phyloP scores from a whole-genome alignment of 1,139 yeast species.

The Pneumocystis canis region DNA sequence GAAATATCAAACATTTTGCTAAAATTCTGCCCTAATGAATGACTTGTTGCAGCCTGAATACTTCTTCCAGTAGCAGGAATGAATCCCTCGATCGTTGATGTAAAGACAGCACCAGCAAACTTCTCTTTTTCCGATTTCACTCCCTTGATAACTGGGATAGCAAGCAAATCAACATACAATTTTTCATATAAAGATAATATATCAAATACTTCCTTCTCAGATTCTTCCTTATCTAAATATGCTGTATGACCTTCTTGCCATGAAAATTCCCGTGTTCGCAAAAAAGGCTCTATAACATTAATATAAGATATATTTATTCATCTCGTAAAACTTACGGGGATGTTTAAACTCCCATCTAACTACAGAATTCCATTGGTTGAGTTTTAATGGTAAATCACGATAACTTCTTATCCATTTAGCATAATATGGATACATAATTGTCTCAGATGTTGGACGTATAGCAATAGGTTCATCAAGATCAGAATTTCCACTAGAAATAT shows the following conservation, averaged over 20 bases:
- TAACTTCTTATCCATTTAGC: constrained; percentile 98
- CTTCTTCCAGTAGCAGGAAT: constrained; percentile 98
- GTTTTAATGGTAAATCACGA: constrained; percentile 88
- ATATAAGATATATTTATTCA: neutral
- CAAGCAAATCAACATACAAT: constrained; percentile 78
- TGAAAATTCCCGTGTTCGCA: constrained; percentile 95
- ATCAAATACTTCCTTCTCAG: constrained; percentile 68
- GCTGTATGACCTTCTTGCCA: constrained; percentile 99
- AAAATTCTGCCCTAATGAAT: constrained; percentile 94
- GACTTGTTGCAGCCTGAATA: constrained; percentile 98
- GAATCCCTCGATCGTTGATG: constrained; percentile 93
- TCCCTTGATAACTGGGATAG: constrained; percentile 96
- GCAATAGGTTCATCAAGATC: constrained; percentile 97
- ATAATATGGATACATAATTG: constrained; percentile 98
- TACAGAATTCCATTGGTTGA: constrained; percentile 96
- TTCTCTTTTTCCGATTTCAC: constrained; percentile 92
- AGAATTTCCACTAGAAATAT: constrained; percentile 41
- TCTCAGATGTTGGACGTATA: constrained; percentile 97
- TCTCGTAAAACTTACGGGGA: constrained; percentile 36
- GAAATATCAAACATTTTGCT: constrained; percentile 94
- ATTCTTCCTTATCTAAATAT: constrained; percentile 66
- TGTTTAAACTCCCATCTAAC: constrained; percentile 99
- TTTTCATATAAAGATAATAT: constrained; percentile 76
- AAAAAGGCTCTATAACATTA: constrained; percentile 47
- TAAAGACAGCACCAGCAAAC: constrained; percentile 94